Percentiles rank a stretch among this genome's conserved stretches.
Evolutionary conservation across 2,329 filamentous ascomycete genomes (phyloP).

Genomic region (Ophioceras dolichostomum): DNA sequence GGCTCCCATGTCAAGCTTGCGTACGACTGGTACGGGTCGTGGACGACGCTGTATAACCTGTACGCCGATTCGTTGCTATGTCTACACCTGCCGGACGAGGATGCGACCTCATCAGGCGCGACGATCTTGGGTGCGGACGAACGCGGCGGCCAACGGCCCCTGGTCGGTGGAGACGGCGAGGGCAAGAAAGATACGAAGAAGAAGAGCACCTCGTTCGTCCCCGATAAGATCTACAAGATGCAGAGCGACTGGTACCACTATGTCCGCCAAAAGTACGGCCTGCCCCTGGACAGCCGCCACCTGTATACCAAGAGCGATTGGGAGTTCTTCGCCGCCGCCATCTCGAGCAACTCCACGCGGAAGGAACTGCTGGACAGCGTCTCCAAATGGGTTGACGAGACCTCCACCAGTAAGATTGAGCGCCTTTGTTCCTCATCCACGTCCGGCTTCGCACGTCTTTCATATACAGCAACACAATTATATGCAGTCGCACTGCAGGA

Average conservation of each 20-base stretch:
- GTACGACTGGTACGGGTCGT: conserved; percentile 66
- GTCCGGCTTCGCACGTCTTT: too few relatives aligned
- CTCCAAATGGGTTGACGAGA: conserved; percentile 76
- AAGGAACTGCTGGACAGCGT: conserved; percentile 62
- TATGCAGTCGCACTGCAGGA: too few relatives aligned
- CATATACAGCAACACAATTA: too few relatives aligned
- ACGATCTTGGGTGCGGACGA: neutral
- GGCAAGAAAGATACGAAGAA: too few relatives aligned
- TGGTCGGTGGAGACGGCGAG: conserved; percentile 9
- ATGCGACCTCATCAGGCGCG: neutral
- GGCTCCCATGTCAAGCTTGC: conserved; percentile 59
- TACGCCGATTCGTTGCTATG: conserved; percentile 46
- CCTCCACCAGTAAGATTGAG: too few relatives aligned
- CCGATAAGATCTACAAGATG: conserved; percentile 61
- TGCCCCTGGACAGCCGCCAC: conserved; percentile 73
- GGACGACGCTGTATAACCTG: conserved; percentile 66
- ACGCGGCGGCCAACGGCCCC: neutral
- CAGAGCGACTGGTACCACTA: conserved; percentile 73
- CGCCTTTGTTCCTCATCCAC: too few relatives aligned
- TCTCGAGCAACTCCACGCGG: conserved; percentile 56
- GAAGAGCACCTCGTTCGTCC: conserved; percentile 46
- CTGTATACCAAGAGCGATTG: conserved; percentile 83
- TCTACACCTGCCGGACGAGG: conserved; percentile 13
- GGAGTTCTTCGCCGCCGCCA: conserved; percentile 80
- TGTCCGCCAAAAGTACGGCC: conserved; percentile 69